Evolutionary conservation across 306 rosid species (phyloP).

Genomic region (Senna siamea): DNA sequence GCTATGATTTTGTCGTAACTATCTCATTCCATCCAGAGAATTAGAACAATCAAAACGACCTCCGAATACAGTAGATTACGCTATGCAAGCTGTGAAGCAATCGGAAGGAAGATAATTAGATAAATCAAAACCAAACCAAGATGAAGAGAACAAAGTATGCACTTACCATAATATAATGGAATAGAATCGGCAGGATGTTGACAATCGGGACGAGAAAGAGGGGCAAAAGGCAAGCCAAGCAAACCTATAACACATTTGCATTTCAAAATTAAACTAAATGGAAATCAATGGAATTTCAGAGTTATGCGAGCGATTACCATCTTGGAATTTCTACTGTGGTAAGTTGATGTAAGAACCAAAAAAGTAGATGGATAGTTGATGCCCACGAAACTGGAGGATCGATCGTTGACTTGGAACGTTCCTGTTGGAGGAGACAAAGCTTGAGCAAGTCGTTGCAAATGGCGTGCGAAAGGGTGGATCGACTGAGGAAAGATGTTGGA

Average conservation of each 20-base stretch:
- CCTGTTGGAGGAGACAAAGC: neutral
- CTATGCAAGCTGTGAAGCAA: too few species aligned
- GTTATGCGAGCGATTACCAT: conserved; percentile 31
- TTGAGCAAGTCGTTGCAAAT: neutral
- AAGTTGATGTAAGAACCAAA: neutral
- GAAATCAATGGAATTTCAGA: neutral
- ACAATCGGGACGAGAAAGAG: conserved; percentile 49
- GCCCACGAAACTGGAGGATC: neutral
- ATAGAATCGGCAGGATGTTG: conserved; percentile 47
- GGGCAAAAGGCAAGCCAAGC: conserved; percentile 51
- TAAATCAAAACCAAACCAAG: too few species aligned
- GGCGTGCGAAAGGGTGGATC: neutral
- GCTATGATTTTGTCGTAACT: neutral
- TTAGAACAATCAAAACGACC: neutral
- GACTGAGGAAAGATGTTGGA: too few species aligned
- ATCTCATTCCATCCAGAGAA: too few species aligned
- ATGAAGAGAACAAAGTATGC: neutral
- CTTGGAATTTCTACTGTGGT: neutral
- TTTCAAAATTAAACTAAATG: neutral
- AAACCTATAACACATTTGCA: conserved; percentile 31
- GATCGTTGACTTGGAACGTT: neutral
- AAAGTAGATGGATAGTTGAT: neutral
- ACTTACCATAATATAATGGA: conserved; percentile 38
- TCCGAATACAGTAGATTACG: too few species aligned
- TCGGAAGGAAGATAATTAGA: too few species aligned